Conservation (phyloP, 1,284 basidiomycete species). For the Taiwanofungus camphoratus region DNA sequence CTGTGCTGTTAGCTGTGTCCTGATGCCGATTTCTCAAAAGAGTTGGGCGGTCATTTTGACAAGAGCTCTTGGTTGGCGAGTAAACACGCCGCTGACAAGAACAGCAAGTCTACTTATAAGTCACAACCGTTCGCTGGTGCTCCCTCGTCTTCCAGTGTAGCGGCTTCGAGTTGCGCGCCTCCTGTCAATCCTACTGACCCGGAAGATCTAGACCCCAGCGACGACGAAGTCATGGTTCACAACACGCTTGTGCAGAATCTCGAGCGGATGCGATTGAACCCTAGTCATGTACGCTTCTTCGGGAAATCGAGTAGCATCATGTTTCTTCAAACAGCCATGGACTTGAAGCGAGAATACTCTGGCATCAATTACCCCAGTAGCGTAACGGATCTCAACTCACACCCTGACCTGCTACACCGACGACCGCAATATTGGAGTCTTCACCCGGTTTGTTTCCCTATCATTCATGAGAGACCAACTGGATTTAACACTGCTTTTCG, state of each 20-base stretch:
- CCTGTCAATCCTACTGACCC: conserved; percentile 12
- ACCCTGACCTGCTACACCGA: conserved; percentile 18
- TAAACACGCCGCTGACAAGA: conserved; percentile 13
- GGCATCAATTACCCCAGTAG: conserved; percentile 18
- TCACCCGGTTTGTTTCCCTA: conserved; percentile 22
- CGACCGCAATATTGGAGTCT: conserved; percentile 25
- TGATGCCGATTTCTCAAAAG: conserved; percentile 41
- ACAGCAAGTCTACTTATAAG: conserved; percentile 10
- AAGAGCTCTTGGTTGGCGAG: conserved; percentile 39
- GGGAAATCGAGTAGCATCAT: conserved; percentile 49
- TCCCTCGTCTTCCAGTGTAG: conserved; percentile 12
- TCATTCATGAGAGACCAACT: no score
- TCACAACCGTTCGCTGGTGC: conserved; percentile 9
- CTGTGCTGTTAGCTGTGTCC: conserved; percentile 39
- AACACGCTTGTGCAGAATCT: conserved; percentile 24
- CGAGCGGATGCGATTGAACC: conserved; percentile 25
- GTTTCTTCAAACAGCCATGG: conserved; percentile 43
- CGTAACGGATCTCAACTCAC: conserved; percentile 12
- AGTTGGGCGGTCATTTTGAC: conserved; percentile 43
- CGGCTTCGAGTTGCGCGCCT: conserved; percentile 5
- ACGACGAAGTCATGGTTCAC: conserved; percentile 29
- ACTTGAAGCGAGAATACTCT: conserved; percentile 42
- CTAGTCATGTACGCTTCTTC: conserved; percentile 38
- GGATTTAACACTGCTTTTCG: background rate
- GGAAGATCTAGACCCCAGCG: conserved; percentile 33